phyloP scores from a whole-genome alignment of 140 eudicot genomes.

The Ambrosia hybrid region DNA sequence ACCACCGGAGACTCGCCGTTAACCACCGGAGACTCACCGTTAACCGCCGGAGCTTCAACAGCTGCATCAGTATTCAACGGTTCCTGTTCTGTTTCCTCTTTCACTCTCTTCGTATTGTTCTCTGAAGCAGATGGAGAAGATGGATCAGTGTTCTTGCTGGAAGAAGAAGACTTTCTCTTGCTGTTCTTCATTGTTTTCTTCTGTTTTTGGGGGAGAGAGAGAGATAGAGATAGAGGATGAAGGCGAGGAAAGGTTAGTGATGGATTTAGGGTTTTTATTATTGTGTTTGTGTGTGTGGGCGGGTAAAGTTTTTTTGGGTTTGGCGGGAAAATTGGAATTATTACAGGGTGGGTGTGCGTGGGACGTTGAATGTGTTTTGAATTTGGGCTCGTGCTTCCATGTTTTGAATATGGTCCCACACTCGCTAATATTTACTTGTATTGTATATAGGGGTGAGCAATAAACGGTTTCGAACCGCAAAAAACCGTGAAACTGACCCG shows the following conservation, averaged over 20 bases:
- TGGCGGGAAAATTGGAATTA: neutral
- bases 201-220: neutral
- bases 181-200: conserved; percentile 16
- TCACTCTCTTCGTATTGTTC: conserved; percentile 14
- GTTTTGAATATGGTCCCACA: too few species aligned
- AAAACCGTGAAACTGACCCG: too few species aligned
- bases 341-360: neutral
- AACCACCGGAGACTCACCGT: neutral
- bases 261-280: conserved; percentile 1
- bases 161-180: conserved; percentile 15
- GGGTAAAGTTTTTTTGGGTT: neutral
- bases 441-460: too few species aligned
- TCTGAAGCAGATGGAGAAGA: neutral
- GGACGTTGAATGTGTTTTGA: neutral
- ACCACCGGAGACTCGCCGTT: too few species aligned
- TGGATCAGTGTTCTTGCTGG: neutral
- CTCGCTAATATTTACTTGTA: too few species aligned
- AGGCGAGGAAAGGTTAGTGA: neutral
- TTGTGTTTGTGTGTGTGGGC: neutral
- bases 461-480: too few species aligned
- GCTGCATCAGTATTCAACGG: neutral
- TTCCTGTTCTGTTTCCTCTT: conserved; percentile 14
- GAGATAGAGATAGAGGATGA: neutral
- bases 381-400: neutral
- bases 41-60: neutral